phyloP scores from a whole-genome alignment of 2,329 filamentous ascomycete genomes.

The Epichloe sp. region DNA sequence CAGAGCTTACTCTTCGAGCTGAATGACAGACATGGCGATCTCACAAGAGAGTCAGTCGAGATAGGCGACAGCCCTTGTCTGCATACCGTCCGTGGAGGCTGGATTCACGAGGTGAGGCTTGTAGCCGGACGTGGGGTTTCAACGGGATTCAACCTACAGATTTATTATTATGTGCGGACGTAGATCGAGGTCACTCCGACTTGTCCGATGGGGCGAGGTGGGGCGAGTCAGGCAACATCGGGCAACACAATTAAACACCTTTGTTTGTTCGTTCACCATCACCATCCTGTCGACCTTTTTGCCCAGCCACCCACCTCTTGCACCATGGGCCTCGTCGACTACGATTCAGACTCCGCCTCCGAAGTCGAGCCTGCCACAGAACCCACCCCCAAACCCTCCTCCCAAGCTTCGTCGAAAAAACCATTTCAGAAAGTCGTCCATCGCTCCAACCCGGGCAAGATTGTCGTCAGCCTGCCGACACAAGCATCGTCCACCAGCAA shows the following conservation, averaged over 20 bases:
- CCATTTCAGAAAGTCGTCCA: conserved; percentile 71
- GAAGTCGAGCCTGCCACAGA: conserved; percentile 28
- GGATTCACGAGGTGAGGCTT: no score
- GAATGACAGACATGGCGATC: conserved; percentile 23
- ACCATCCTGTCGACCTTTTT: background rate
- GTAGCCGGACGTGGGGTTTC: no score
- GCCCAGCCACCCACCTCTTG: background rate
- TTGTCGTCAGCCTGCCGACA: conserved; percentile 64
- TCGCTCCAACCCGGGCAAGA: conserved; percentile 68
- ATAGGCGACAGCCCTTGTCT: conserved; percentile 2
- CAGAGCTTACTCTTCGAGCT: conserved; percentile 23
- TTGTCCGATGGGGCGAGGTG: no score
- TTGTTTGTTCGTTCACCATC: background rate
- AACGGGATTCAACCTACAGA: no score
- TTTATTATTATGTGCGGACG: no score
- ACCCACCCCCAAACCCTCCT: conserved; percentile 17
- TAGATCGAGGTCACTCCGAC: no score
- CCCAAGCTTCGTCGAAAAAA: conserved; percentile 36
- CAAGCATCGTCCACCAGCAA: conserved; percentile 23
- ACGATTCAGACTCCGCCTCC: conserved; percentile 47
- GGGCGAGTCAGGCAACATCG: no score
- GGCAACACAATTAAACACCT: background rate
- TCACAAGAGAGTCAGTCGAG: background rate
- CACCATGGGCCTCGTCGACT: conserved; percentile 66
- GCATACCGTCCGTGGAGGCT: conserved; percentile 6